Base-by-base conservation (phyloP, 768 basidiomycete species). In the Coprinellus micaceus region DNA sequence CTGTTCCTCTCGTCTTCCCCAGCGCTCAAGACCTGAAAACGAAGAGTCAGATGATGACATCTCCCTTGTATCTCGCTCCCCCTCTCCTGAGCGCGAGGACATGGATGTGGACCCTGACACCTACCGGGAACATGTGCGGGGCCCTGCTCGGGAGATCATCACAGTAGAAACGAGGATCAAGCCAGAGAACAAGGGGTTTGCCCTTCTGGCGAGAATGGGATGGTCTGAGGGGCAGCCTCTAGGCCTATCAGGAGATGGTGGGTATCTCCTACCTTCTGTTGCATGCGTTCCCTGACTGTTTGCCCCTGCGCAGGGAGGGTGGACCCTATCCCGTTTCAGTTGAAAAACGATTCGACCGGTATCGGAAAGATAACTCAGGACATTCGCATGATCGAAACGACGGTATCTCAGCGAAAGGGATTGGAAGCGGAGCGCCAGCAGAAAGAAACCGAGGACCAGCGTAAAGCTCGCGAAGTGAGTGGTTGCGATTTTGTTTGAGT, bases 141-240 rank as follows among this genome's bases (percentile, higher is more conserved):
- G 77, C 9, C 64, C 49, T 24, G 74, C 74, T 47, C 80, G 74
- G 29, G 91, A 93, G 64, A 77, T 84, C 61, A 80, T 92, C 59
- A 92, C 91, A 7, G 82, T 92, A 53, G 86, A 93, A 50, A 92
- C 89, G 40, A 90, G 79, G 68, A 84, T 94, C 63, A 87, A 88
- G 66, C 77, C 81, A 40, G 79, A 82, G 36, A 94, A 94, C 71
- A 89, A 85, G 64, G 91, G 91, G 12, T 92, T 91, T 66, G 76
- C 82, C 7, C 79, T 94, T 76, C 82, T 94, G 1, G 79, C 84
- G 29, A 92, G 87, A 70, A 80, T 93, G 52, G 91, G 91, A 6
- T 93, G 91, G 91, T 71, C 78, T 0, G 89, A 90, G 64, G 91
- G 91, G 12, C 82, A 86, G 60, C 83, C 88, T 17, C 74, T 94